A percentile compares a stretch with the other conserved stretches of the same genome.
phyloP scores from a whole-genome alignment of 495 filamentous ascomycete species.

The Penicillium arizonense region DNA sequence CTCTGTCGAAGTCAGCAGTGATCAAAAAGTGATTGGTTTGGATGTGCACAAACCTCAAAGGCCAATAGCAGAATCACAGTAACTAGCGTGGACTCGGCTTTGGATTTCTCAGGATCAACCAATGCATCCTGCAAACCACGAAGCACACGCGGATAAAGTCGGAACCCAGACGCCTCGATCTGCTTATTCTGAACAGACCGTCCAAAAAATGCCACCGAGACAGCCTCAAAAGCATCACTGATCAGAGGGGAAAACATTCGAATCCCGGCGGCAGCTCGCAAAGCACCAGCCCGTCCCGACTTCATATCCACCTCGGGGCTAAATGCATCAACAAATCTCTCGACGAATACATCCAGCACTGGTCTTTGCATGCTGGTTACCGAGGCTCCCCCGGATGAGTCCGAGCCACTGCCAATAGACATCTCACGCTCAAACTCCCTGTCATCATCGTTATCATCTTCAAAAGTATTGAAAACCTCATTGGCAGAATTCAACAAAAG shows the following conservation, averaged over 20 bases:
- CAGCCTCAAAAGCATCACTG: constrained; percentile 40
- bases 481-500: background rate
- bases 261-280: constrained; percentile 40
- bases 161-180: constrained; percentile 39
- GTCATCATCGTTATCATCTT: constrained; percentile 12
- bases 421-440: constrained; percentile 8
- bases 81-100: constrained; percentile 42
- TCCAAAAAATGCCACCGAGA: constrained; percentile 44
- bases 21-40: background rate
- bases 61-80: constrained; percentile 45
- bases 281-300: constrained; percentile 39
- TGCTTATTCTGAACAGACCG: constrained; percentile 36
- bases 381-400: constrained; percentile 26
- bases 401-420: constrained; percentile 18
- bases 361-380: constrained; percentile 27
- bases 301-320: constrained; percentile 41
- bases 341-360: constrained; percentile 39
- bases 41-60: constrained; percentile 32
- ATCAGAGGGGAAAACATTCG: constrained; percentile 47
- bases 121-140: constrained; percentile 40
- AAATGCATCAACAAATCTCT: constrained; percentile 47
- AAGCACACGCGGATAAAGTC: constrained; percentile 39
- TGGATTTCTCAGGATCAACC: constrained; percentile 38
- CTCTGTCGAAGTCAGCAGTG: constrained; percentile 26
- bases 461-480: constrained; percentile 13